A percentile compares a stretch with the other conserved stretches of the same genome.
phyloP scores from a whole-genome alignment of 2,329 filamentous ascomycete species.

The Colletotrichum nymphaeae region DNA sequence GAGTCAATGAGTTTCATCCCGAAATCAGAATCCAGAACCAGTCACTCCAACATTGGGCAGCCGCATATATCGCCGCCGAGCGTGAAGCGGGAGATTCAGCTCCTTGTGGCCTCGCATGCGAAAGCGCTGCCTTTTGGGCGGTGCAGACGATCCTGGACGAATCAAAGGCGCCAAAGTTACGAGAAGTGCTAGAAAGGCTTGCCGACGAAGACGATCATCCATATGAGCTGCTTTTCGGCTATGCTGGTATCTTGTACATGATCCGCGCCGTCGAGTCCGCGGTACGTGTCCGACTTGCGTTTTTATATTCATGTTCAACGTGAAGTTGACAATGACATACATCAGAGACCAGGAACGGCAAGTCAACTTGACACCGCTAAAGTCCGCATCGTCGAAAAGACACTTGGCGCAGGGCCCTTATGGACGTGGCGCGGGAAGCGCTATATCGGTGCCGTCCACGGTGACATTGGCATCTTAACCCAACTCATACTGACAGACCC shows the following conservation, averaged over 20 bases:
- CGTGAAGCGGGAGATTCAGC: conserved; percentile 50
- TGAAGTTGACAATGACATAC: conserved; percentile 61
- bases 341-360: conserved; percentile 62
- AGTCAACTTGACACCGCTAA: conserved; percentile 55
- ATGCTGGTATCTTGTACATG: conserved; percentile 75
- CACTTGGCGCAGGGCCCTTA: conserved; percentile 44
- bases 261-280: conserved; percentile 70
- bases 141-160: conserved; percentile 53
- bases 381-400: conserved; percentile 8
- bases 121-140: conserved; percentile 58
- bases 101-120: conserved; percentile 61
- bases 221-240: conserved; percentile 75
- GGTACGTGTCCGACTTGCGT: conserved; percentile 58
- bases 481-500: conserved; percentile 72
- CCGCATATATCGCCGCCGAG: conserved; percentile 56
- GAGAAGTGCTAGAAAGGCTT: background rate
- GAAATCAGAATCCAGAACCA: conserved; percentile 55
- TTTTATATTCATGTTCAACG: conserved; percentile 43
- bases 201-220: conserved; percentile 50
- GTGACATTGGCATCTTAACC: conserved; percentile 75
- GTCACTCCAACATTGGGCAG: conserved; percentile 56
- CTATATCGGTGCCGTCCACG: conserved; percentile 76
- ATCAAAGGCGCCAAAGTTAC: conserved; percentile 52
- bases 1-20: conserved; percentile 56
- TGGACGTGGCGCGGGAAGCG: conserved; percentile 74